phyloP scores from a whole-genome alignment of 768 basidiomycete species.

The Mycena latifolia region DNA sequence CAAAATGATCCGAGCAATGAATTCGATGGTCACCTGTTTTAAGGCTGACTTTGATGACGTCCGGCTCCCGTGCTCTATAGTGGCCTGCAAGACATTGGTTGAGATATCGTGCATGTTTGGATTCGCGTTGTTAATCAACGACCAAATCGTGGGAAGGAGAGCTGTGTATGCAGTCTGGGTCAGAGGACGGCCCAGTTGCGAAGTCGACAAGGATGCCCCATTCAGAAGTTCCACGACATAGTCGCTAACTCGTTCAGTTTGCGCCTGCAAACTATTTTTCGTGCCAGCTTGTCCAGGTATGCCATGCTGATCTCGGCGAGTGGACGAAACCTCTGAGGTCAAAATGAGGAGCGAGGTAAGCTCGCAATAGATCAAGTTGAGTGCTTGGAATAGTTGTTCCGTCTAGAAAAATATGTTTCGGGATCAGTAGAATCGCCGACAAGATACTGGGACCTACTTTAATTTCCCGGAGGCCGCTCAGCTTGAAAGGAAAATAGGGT shows the following conservation, averaged over 20 bases:
- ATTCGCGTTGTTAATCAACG: conserved; percentile 66
- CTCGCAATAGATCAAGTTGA: conserved; percentile 85
- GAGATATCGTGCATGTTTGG: conserved; percentile 39
- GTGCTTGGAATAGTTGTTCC: conserved; percentile 74
- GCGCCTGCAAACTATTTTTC: conserved; percentile 47
- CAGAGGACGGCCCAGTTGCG: conserved; percentile 65
- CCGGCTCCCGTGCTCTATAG: conserved; percentile 75
- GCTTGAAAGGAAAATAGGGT: conserved; percentile 86
- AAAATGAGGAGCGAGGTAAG: conserved; percentile 74
- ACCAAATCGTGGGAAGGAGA: conserved; percentile 85
- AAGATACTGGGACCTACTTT: conserved; percentile 57
- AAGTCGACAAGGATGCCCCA: conserved; percentile 57
- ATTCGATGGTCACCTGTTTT: conserved; percentile 79
- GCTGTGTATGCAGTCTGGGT: conserved; percentile 69
- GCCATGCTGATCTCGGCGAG: conserved; percentile 38
- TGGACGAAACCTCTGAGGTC: conserved; percentile 41
- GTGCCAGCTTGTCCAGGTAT: conserved; percentile 34
- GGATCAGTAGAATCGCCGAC: conserved; percentile 11
- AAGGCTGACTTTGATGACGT: conserved; percentile 69
- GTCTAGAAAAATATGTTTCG: conserved; percentile 53
- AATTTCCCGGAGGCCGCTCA: conserved; percentile 62
- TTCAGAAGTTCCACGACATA: conserved; percentile 72
- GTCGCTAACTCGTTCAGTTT: conserved; percentile 64
- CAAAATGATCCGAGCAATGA: conserved; percentile 76
- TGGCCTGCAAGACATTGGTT: conserved; percentile 61